phyloP scores from a whole-genome alignment of 305 asterid species.

The Galium porrigens region DNA sequence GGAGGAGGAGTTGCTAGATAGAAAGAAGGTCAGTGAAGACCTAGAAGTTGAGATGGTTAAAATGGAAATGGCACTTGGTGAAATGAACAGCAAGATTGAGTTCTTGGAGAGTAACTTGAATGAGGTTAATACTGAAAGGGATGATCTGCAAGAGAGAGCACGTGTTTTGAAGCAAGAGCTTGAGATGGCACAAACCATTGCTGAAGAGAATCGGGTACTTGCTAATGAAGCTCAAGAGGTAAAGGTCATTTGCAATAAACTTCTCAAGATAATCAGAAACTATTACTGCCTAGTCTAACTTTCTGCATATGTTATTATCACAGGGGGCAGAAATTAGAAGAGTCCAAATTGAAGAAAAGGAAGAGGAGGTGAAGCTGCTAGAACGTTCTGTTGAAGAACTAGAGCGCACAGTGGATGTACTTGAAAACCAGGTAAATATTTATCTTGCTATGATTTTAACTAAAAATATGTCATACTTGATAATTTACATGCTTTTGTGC shows the following conservation, averaged over 20 bases:
- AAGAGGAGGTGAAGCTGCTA: slow-evolving; percentile 71
- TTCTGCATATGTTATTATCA: slow-evolving; percentile 10
- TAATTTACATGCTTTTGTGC: slow-evolving; percentile 19
- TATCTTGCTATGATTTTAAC: slow-evolving; percentile 11
- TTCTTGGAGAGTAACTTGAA: slow-evolving; percentile 47
- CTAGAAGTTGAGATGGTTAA: slow-evolving; percentile 52
- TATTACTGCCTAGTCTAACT: slow-evolving; percentile 11
- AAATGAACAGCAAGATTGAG: slow-evolving; percentile 42
- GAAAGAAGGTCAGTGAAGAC: slow-evolving; percentile 33
- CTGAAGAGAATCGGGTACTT: slow-evolving; percentile 56
- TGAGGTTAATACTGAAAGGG: slow-evolving; percentile 35
- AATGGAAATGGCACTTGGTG: slow-evolving; percentile 44
- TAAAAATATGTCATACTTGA: background rate
- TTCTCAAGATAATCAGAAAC: background rate
- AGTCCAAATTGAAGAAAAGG: slow-evolving; percentile 58
- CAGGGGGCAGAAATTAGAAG: slow-evolving; percentile 50
- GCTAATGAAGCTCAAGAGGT: slow-evolving; percentile 81
- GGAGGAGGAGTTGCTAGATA: slow-evolving; percentile 46
- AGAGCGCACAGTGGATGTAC: slow-evolving; percentile 74
- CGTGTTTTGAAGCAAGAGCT: slow-evolving; percentile 38
- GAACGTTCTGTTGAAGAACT: slow-evolving; percentile 84
- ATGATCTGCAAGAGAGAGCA: slow-evolving; percentile 38
- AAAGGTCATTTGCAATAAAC: slow-evolving; percentile 15
- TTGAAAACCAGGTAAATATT: slow-evolving; percentile 65
- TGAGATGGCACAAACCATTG: slow-evolving; percentile 45